phyloP scores from a whole-genome alignment of 208 protist genomes.

The Acanthamoeba rhysodes region DNA sequence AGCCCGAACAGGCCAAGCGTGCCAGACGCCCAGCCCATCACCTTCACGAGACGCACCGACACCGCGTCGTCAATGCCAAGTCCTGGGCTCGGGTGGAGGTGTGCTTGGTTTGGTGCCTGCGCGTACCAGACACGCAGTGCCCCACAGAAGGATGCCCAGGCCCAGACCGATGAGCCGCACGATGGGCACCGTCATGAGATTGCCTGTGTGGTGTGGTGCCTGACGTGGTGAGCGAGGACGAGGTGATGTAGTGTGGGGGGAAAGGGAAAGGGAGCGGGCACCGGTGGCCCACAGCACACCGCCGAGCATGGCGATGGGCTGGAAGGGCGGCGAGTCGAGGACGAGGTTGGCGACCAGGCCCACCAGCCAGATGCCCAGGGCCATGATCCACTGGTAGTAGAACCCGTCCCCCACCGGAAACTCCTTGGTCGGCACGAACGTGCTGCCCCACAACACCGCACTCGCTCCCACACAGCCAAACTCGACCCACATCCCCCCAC shows the following conservation, averaged over 20 bases:
- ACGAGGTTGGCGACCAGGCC: neutral
- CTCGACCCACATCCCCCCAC: neutral
- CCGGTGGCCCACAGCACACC: neutral
- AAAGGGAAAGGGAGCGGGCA: neutral
- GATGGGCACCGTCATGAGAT: conserved; percentile 39
- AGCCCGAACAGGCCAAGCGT: conserved; percentile 8
- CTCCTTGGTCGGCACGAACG: conserved; percentile 22
- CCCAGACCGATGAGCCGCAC: neutral
- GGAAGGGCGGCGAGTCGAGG: neutral
- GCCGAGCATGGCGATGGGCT: conserved; percentile 31
- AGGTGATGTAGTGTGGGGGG: too few species aligned
- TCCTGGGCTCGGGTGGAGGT: neutral
- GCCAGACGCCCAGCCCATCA: conserved; percentile 22
- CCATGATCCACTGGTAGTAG: conserved; percentile 52
- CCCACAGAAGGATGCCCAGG: conserved; percentile 16
- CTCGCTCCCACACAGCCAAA: neutral
- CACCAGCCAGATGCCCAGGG: conserved; percentile 19
- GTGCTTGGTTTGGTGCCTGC: too few species aligned
- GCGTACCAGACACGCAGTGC: neutral
- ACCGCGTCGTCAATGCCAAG: neutral
- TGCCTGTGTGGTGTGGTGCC: neutral
- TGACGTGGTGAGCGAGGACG: neutral
- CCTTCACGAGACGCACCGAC: neutral
- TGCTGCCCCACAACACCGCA: conserved; percentile 54
- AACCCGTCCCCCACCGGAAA: conserved; percentile 27